Conservation (phyloP, 179 eudicot species). For the Corrigiola litoralis region DNA sequence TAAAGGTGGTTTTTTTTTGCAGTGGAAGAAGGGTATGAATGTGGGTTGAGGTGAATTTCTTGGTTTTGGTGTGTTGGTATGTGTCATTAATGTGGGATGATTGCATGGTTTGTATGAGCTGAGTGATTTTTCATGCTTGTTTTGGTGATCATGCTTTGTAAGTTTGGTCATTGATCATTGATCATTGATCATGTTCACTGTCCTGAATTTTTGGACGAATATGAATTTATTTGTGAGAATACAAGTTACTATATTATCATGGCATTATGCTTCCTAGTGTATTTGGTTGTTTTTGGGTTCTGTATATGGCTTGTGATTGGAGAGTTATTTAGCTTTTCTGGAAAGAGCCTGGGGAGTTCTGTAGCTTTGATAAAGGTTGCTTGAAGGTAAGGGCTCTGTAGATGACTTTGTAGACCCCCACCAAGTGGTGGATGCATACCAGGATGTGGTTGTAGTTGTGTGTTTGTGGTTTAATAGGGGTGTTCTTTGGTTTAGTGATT, state of each 20-base stretch:
- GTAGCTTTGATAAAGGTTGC: not conserved
- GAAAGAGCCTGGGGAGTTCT: not conserved
- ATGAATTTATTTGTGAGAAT: not conserved
- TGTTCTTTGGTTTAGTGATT: no score
- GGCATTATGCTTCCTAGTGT: not conserved
- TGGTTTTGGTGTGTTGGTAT: not conserved
- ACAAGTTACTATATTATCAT: not conserved
- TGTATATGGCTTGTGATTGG: slow-evolving; percentile 10
- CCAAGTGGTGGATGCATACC: not conserved
- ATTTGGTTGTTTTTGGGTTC: not conserved
- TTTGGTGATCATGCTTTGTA: not conserved
- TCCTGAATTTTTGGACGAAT: not conserved
- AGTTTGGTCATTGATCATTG: slow-evolving; percentile 3
- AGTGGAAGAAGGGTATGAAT: no score
- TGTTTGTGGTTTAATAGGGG: no score
- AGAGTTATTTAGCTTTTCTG: not conserved
- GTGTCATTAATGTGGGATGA: slow-evolving; percentile 4
- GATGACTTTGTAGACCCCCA: not conserved
- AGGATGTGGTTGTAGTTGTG: not conserved
- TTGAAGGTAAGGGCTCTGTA: not conserved
- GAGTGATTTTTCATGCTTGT: not conserved
- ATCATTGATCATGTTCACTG: not conserved
- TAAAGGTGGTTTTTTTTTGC: not conserved
- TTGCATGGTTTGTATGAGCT: slow-evolving; percentile 26
- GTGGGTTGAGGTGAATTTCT: not conserved